Base-by-base conservation (phyloP, 2,329 filamentous ascomycete species). In the Diaporthe capsici region DNA sequence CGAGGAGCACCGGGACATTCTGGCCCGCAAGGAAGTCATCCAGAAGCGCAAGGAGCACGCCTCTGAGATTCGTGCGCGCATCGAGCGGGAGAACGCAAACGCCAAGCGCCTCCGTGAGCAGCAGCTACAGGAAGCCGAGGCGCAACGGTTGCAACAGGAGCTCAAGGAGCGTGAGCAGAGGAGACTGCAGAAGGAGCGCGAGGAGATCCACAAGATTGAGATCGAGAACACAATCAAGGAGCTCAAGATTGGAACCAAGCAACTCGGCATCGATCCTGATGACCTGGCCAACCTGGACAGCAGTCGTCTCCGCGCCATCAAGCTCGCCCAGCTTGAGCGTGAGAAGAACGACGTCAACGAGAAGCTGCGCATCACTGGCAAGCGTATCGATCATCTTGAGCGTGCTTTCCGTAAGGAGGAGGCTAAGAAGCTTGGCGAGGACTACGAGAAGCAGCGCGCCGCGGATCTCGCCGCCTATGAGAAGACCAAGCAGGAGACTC, bases 331-430 rank as follows among this genome's bases (percentile, higher is more conserved):
- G 85, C 91, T 99, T 15, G 97, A 98, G 87, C 96, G 96, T 81
- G 97, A 98, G 89, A 99, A 98, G 93, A 98, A 96, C 82, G 95
- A 97, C 82, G 92, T 98, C 79, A 95, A 94, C 78, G 95, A 98
- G 86, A 95, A 94, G 83, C 91, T 98, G 72, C 93, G 95, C 81
- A 92, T 98, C 81, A 97, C 96, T 76, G 95, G 94, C 84, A 98
- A 98, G 91, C 94, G 97, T 78, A 94, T 98, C 81, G 97, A 99
- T 83, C 96, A 99, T 86, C 88, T 99, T 80, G 97, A 99, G 88
- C 94, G 97, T 87, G 97, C 97, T 51, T 97, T 97, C 90, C 93
- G 97, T 81, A 95, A 96, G 84, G 97, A 98, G 87, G 97, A 99
- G 86, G 87, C 93, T 82, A 98, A 98, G 91, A 96, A 98, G 86